Evolutionary conservation across 352 stramenopile genomes (phyloP), one percentile per base, ranked within the genome.

Genomic region (Phytophthora gonapodyides): DNA sequence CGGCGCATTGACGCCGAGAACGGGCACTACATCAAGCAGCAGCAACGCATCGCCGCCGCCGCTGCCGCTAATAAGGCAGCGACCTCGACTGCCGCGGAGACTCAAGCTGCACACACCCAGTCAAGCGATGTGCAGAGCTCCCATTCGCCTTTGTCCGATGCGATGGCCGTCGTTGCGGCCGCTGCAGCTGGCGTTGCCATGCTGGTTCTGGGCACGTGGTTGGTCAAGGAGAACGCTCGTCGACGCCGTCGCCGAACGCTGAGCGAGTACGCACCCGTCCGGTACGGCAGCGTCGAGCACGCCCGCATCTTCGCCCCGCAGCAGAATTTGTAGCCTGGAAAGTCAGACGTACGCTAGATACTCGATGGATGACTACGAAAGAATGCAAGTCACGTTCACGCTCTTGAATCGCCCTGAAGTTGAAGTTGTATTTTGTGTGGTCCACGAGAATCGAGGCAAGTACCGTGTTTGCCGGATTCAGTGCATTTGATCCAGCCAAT

Each of bases 1-100:
- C 73, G 66, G 31, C 80, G 82, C 33, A 88, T 91, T 59, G 82
- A 91, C 47, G 74, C 78, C 12, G 78, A 87, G 46, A 87, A 82
- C 37, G 48, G 74, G 16, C 63, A 70, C 41, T 73, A 67, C 45
- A 52, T 50, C 7, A 54, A 15, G 13, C 27, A 71, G 24, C 57
- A 69, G 43, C 63, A 71, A 19, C 48, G 46, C 3, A 70, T 65
- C 27, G 38, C 31, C 27, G 38, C 45, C 7, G 61, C 31, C 34
- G 40, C 48, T 45, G 40, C 37, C 6, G 24, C 36, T 36, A 50
- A n/a, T 7, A 71, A 63, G 45, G 15, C 44, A 24, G 38, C 21
- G 43, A 58, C 11, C 35, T 49, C 21, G 33, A 51, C 35, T 31
- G 48, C 16, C 44, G 57, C 15, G 8, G 50, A 51, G 1, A 46